phyloP scores from a whole-genome alignment of 2,329 filamentous ascomycete species.

The Hymenoscyphus repandus region DNA sequence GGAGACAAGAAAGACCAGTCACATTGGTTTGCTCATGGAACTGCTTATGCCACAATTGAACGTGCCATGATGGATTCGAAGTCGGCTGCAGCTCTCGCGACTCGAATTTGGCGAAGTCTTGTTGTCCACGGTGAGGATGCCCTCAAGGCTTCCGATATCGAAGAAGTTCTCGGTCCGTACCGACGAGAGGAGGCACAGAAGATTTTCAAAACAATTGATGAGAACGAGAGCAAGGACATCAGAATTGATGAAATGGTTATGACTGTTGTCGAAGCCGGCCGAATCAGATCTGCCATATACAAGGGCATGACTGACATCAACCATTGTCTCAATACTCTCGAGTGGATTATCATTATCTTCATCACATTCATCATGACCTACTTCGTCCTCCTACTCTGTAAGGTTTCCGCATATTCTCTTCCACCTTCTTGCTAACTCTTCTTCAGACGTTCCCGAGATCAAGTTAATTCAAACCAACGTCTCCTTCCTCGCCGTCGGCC shows the following conservation, averaged over 20 bases:
- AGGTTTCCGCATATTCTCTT: constrained; percentile 31
- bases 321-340: constrained; percentile 82
- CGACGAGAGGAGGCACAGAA: constrained; percentile 75
- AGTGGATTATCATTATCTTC: constrained; percentile 74
- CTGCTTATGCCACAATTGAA: constrained; percentile 80
- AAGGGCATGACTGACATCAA: constrained; percentile 96
- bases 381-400: constrained; percentile 64
- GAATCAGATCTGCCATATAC: constrained; percentile 78
- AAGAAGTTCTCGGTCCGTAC: constrained; percentile 74
- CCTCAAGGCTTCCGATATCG: constrained; percentile 71
- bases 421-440: constrained; percentile 13
- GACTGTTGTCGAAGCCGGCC: constrained; percentile 74
- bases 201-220: constrained; percentile 73
- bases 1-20: constrained; percentile 54
- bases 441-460: constrained; percentile 74
- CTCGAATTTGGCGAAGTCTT: constrained; percentile 94
- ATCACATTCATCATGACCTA: constrained; percentile 67
- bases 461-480: constrained; percentile 76
- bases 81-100: constrained; percentile 81
- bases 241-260: constrained; percentile 87
- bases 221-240: constrained; percentile 88
- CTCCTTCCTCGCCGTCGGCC: constrained; percentile 71
- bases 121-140: constrained; percentile 80
- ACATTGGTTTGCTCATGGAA: constrained; percentile 27
- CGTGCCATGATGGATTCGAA: constrained; percentile 77